phyloP scores from a whole-genome alignment of 108 stramenopile species.

The Cyclotella kingstonii region DNA sequence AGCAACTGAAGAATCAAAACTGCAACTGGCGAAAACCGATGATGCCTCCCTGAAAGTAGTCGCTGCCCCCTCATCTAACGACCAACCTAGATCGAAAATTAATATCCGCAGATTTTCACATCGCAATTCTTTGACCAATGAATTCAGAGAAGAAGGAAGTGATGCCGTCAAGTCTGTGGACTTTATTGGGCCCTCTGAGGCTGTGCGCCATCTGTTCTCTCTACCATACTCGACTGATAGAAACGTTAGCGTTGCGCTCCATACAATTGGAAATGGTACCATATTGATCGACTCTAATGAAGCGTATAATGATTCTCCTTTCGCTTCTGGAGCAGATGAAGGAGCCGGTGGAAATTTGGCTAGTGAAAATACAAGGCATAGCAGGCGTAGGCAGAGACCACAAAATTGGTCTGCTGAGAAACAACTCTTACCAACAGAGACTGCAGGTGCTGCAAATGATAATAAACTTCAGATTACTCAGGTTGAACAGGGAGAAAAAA shows the following conservation, averaged over 20 bases:
- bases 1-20: too few relatives aligned
- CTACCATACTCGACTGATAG: constrained; percentile 54
- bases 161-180: constrained; percentile 40
- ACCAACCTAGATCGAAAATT: too few relatives aligned
- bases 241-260: constrained; percentile 63
- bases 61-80: too few relatives aligned
- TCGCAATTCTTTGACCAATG: too few relatives aligned
- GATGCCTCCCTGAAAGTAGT: too few relatives aligned
- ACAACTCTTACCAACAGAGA: not conserved
- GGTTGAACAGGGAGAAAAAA: constrained; percentile 16
- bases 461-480: constrained; percentile 4
- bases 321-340: not conserved
- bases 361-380: constrained; percentile 1
- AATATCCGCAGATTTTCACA: too few relatives aligned
- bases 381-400: constrained; percentile 33
- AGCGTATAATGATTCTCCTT: not conserved
- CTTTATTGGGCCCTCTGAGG: constrained; percentile 67
- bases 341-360: not conserved
- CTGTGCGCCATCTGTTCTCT: constrained; percentile 74
- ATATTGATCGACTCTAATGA: constrained; percentile 64
- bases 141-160: too few relatives aligned
- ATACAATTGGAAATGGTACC: constrained; percentile 72
- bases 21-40: too few relatives aligned
- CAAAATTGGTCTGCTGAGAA: constrained; percentile 14
- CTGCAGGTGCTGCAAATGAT: not conserved